Conservation (phyloP, 441 rosid species). For the Omphalea diandra region DNA sequence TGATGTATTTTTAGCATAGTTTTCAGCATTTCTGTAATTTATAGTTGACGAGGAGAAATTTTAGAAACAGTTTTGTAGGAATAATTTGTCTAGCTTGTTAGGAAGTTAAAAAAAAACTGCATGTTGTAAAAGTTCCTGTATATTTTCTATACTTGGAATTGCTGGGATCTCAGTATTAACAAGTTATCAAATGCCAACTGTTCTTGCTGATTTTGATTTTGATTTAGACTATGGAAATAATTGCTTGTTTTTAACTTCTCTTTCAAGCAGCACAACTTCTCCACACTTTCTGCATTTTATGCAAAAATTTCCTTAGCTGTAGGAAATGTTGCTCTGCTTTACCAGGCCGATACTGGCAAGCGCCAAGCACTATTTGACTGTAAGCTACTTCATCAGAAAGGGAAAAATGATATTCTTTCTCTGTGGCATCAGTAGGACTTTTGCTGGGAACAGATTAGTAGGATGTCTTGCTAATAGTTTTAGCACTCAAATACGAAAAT, state of each 20-base stretch:
- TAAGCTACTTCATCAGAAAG: too few species aligned
- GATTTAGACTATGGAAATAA: conserved; percentile 5
- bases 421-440: too few species aligned
- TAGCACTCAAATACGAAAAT: neutral
- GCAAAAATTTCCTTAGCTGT: neutral
- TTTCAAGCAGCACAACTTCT: neutral
- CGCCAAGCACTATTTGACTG: neutral
- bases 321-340: neutral
- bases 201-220: conserved; percentile 23
- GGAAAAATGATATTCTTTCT: neutral
- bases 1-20: conserved; percentile 32
- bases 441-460: neutral
- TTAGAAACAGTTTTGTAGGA: conserved; percentile 38
- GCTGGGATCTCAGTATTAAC: conserved; percentile 20
- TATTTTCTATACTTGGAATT: conserved; percentile 25
- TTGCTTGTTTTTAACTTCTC: neutral
- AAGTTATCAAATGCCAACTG: conserved; percentile 15
- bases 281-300: neutral
- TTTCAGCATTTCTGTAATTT: conserved; percentile 30
- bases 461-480: neutral
- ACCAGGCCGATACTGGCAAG: neutral
- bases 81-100: conserved; percentile 30
- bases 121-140: conserved; percentile 31
- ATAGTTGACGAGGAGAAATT: conserved; percentile 25
- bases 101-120: conserved; percentile 19